These are phyloP conservation scores for Aspergillus aculeatinus DNA, from an alignment of 2,329 filamentous ascomycete species.

Conservation along the genomic window DNA sequence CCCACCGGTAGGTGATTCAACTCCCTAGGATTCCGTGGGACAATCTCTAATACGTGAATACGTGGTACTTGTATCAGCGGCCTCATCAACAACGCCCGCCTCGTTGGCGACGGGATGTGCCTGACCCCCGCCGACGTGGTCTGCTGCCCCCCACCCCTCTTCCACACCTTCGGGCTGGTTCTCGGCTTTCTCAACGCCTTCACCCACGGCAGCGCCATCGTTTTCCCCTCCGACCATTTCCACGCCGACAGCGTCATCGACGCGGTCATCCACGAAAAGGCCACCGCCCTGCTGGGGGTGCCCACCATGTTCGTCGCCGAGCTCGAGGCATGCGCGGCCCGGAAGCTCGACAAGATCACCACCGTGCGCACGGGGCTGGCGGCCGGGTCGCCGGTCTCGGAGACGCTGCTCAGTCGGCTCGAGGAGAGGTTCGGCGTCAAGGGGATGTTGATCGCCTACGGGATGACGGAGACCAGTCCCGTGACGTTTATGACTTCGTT, in stretches of 20 bases:
- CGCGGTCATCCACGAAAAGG: constrained; percentile 60
- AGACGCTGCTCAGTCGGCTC: constrained; percentile 3
- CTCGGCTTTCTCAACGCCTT: constrained; percentile 43
- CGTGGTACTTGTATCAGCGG: constrained; percentile 27
- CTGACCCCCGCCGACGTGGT: constrained; percentile 62
- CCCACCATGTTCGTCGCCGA: constrained; percentile 73
- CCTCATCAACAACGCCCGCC: constrained; percentile 71
- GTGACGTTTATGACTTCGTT: background rate
- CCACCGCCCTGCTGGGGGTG: constrained; percentile 70
- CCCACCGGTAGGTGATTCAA: background rate
- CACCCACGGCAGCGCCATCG: constrained; percentile 55
- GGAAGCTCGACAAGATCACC: background rate
- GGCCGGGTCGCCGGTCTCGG: background rate
- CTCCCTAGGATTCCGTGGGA: too few species aligned
- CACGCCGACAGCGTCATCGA: constrained; percentile 61
- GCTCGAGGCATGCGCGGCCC: constrained; percentile 22
- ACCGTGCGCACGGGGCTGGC: constrained; percentile 7
- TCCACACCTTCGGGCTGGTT: constrained; percentile 42
- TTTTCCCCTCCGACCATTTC: constrained; percentile 72
- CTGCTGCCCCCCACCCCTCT: constrained; percentile 74
- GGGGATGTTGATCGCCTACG: background rate
- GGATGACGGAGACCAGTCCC: constrained; percentile 12
- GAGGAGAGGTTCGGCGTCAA: background rate
- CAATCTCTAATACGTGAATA: too few species aligned
- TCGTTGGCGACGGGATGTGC: constrained; percentile 71